A percentile compares a stretch with the other conserved stretches of the same genome.
Evolutionary conservation across 1,284 basidiomycete species (phyloP).

Genomic region (Peniophora sp.): DNA sequence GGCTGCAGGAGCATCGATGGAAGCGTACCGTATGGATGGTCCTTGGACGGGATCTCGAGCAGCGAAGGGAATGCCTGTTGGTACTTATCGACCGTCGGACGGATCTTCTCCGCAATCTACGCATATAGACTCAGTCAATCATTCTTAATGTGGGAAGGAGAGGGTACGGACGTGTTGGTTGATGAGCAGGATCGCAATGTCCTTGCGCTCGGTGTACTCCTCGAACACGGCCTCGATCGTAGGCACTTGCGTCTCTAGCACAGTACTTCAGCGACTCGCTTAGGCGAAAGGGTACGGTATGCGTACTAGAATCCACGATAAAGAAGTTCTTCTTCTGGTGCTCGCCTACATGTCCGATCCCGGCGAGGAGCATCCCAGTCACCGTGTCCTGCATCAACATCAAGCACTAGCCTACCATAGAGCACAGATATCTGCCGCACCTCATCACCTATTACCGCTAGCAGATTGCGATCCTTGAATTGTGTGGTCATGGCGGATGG

Average conservation of each 20-base stretch:
- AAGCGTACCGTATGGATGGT: conserved; percentile 79
- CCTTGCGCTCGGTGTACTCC: conserved; percentile 87
- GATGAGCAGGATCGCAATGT: conserved; percentile 92
- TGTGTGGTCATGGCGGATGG: too few relatives aligned
- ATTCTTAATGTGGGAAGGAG: neutral
- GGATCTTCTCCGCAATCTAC: conserved; percentile 93
- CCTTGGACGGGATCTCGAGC: conserved; percentile 95
- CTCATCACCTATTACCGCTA: conserved; percentile 95
- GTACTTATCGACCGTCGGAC: conserved; percentile 92
- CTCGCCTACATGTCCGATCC: conserved; percentile 83
- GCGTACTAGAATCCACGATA: conserved; percentile 83
- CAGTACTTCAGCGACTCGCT: neutral
- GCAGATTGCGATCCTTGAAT: conserved; percentile 77
- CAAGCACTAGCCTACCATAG: neutral
- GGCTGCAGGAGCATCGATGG: neutral
- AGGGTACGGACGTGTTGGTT: conserved; percentile 81
- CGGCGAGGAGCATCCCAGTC: conserved; percentile 87
- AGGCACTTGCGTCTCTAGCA: conserved; percentile 79
- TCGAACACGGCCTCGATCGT: conserved; percentile 87
- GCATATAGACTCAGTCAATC: conserved; percentile 2
- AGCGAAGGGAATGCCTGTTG: conserved; percentile 94
- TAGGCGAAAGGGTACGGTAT: neutral
- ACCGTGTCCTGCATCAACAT: conserved; percentile 72
- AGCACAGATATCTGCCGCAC: conserved; percentile 30
- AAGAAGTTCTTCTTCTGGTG: conserved; percentile 94